Evolutionary conservation across 768 basidiomycete species (phyloP).

Genomic region (Kwoniella sp.): DNA sequence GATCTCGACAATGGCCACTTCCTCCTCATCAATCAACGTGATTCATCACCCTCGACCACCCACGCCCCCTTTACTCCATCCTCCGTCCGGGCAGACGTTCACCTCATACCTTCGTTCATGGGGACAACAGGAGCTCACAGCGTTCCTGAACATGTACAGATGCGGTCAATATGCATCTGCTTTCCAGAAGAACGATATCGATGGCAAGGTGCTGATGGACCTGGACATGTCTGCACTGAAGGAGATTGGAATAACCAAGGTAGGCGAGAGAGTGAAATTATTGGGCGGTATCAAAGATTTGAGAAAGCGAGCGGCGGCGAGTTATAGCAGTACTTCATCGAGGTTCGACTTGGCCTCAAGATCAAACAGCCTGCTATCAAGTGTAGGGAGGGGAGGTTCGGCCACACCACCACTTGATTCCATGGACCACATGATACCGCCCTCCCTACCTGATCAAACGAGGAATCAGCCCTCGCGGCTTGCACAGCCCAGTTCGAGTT

Average conservation of each 20-base stretch:
- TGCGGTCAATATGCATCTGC: slow-evolving; percentile 68
- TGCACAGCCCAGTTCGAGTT: slow-evolving; percentile 13
- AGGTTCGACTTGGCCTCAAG: slow-evolving; percentile 32
- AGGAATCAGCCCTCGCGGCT: slow-evolving; percentile 4
- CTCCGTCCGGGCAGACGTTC: slow-evolving; percentile 39
- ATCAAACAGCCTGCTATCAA: slow-evolving; percentile 38
- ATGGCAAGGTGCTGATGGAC: slow-evolving; percentile 87
- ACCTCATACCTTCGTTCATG: slow-evolving; percentile 51
- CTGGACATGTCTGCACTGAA: slow-evolving; percentile 81
- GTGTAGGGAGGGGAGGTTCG: slow-evolving; percentile 36
- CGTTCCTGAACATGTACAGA: slow-evolving; percentile 77
- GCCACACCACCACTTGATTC: slow-evolving; percentile 42
- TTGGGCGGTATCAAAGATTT: slow-evolving; percentile 79
- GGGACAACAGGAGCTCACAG: slow-evolving; percentile 58
- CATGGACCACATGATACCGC: slow-evolving; percentile 18
- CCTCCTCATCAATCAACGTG: slow-evolving; percentile 9
- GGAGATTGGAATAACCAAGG: slow-evolving; percentile 85
- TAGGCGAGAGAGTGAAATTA: slow-evolving; percentile 89
- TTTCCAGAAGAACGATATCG: slow-evolving; percentile 85
- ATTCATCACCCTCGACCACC: slow-evolving; percentile 40
- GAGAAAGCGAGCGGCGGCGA: slow-evolving; percentile 62
- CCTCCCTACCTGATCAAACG: slow-evolving; percentile 7
- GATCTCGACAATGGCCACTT: slow-evolving; percentile 25
- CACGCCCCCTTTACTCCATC: slow-evolving; percentile 41
- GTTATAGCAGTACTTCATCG: slow-evolving; percentile 22